A percentile compares a stretch with the other conserved stretches of the same genome.
Conservation (phyloP, 495 filamentous ascomycete genomes). For the Xylaria scruposa region DNA sequence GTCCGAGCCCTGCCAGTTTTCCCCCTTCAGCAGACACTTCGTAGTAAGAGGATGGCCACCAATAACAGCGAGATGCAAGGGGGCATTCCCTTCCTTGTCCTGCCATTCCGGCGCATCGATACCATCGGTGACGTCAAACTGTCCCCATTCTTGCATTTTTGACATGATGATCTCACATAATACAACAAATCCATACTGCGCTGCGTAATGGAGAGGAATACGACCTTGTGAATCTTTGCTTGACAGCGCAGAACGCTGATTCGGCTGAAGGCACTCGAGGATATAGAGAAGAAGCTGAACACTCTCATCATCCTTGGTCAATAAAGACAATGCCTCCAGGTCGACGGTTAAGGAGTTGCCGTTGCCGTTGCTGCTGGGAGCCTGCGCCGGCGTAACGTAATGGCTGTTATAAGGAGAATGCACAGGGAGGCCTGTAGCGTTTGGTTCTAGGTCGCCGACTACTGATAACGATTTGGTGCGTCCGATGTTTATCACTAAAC, state of each 20-base stretch:
- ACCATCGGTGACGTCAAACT: constrained; percentile 81
- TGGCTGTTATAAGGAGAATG: constrained; percentile 67
- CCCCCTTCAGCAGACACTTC: constrained; percentile 75
- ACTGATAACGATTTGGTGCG: constrained; percentile 70
- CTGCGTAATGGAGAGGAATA: constrained; percentile 91
- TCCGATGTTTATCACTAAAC: constrained; percentile 88
- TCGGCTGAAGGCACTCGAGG: constrained; percentile 69
- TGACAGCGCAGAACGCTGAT: constrained; percentile 72
- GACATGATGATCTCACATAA: constrained; percentile 88
- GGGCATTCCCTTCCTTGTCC: constrained; percentile 89
- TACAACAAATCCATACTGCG: constrained; percentile 89
- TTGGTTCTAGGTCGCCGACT: constrained; percentile 54
- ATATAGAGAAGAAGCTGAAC: constrained; percentile 77
- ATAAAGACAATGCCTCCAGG: constrained; percentile 59
- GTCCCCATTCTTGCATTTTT: constrained; percentile 85
- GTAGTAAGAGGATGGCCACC: constrained; percentile 90
- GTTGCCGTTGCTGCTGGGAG: constrained; percentile 58
- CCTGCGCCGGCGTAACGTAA: constrained; percentile 67
- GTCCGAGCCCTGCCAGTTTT: constrained; percentile 70
- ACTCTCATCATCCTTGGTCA: constrained; percentile 74
- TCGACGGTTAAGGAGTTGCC: constrained; percentile 42
- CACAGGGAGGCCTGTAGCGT: constrained; percentile 54
- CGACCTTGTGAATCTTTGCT: constrained; percentile 81
- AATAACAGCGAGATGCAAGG: constrained; percentile 89
- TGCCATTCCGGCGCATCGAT: constrained; percentile 89